Evolutionary conservation across 1,139 yeast species (phyloP).

Genomic region (Lodderomyces beijingensis): DNA sequence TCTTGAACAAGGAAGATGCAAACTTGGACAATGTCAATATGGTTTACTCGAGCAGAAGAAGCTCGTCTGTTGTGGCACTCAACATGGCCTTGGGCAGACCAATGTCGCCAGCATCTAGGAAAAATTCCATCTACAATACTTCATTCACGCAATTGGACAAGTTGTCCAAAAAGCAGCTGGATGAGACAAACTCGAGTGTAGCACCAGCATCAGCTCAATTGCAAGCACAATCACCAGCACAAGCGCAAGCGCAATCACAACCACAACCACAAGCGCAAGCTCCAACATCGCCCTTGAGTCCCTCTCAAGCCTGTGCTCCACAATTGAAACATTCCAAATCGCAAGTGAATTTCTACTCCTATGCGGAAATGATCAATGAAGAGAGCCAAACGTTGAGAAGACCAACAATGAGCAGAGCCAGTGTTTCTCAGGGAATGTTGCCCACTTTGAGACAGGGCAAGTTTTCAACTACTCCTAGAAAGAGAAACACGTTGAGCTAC

Average conservation of each 20-base stretch:
- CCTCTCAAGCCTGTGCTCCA: conserved; percentile 32
- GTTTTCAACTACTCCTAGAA: not conserved
- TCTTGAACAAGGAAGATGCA: not conserved
- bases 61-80: conserved; percentile 53
- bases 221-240: conserved; percentile 1
- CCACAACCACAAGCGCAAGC: conserved; percentile 2
- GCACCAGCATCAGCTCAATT: not conserved
- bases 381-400: conserved; percentile 24
- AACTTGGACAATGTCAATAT: conserved; percentile 44
- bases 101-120: conserved; percentile 34
- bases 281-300: conserved; percentile 15
- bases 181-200: not conserved
- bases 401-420: not conserved
- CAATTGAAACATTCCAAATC: conserved; percentile 40
- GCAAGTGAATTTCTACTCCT: conserved; percentile 67
- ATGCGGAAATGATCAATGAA: conserved; percentile 70
- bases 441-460: not conserved
- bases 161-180: conserved; percentile 1
- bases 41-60: conserved; percentile 51
- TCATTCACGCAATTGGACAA: not conserved
- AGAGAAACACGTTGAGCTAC: not conserved
- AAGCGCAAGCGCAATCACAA: not conserved
- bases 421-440: not conserved
- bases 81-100: conserved; percentile 58
- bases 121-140: conserved; percentile 28